Evolutionary conservation across 768 basidiomycete species (phyloP).

Genomic region (Boletellus ananiceps): DNA sequence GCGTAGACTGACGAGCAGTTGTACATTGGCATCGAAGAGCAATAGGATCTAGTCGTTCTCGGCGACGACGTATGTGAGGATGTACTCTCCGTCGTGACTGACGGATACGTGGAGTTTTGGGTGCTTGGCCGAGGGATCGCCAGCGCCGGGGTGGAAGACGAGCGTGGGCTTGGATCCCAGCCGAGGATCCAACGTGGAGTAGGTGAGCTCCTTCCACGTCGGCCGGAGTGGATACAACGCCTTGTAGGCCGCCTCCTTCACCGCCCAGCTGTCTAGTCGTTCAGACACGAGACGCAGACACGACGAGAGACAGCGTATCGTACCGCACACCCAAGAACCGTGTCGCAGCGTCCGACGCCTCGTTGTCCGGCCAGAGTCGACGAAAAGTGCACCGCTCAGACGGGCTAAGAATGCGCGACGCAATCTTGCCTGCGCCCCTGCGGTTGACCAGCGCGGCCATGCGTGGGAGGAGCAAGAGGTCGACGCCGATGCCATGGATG

Average conservation of each 20-base stretch:
- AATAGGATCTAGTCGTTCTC: slow-evolving; percentile 33
- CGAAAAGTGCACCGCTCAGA: slow-evolving; percentile 37
- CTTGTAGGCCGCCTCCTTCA: slow-evolving; percentile 87
- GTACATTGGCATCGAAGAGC: slow-evolving; percentile 1
- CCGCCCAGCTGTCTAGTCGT: slow-evolving; percentile 55
- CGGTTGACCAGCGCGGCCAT: slow-evolving; percentile 52
- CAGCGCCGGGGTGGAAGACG: slow-evolving; percentile 14
- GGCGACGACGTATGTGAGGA: slow-evolving; percentile 62
- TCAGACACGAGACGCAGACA: background rate
- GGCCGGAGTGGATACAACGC: slow-evolving; percentile 67
- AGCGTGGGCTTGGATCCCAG: slow-evolving; percentile 42
- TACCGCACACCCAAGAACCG: slow-evolving; percentile 75
- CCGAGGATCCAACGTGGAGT: slow-evolving; percentile 32
- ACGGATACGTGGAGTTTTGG: slow-evolving; percentile 60
- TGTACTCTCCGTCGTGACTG: slow-evolving; percentile 80
- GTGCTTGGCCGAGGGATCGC: background rate
- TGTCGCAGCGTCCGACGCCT: slow-evolving; percentile 10
- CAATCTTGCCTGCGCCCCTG: slow-evolving; percentile 43
- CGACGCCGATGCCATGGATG: slow-evolving; percentile 73
- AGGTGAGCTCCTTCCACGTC: slow-evolving; percentile 75
- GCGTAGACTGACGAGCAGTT: slow-evolving; percentile 13
- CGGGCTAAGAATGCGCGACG: slow-evolving; percentile 58
- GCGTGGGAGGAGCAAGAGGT: slow-evolving; percentile 67
- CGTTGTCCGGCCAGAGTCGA: slow-evolving; percentile 6
- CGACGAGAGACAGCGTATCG: background rate